Evolutionary conservation across 2,329 filamentous ascomycete genomes (phyloP), one percentile per base, ranked within the genome.

Genomic region (Trichoderma brevicompactum): DNA sequence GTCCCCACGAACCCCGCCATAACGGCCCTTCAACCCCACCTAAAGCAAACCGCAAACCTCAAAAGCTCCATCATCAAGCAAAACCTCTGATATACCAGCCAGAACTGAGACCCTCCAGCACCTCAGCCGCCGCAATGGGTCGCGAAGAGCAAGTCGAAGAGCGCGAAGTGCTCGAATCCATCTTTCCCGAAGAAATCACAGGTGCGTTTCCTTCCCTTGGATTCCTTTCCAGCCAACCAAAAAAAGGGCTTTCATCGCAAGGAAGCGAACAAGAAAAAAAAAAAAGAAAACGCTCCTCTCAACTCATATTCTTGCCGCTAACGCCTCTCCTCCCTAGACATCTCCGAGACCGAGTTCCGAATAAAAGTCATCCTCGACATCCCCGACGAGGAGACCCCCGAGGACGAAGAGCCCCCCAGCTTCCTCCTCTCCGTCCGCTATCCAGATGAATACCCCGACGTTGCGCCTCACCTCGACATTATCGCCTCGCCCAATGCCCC

Each of bases 111-210:
- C 23, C 15, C 7, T 13, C 23, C 38, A 60, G 15, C 48, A 52
- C 8, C 23, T 19, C 41, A 66, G 28, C 49, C 48, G 19, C 67
- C 66, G 58, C 56, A 64, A 89, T 90, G 87, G 87, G 87, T 56
- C 84, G 81, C 76, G 94, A 98, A 83, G 95, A 99, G 67, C 95
- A 99, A 78, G 81, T 89, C 70, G 95, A 99, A 81, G 95, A 99
- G 85, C 89, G 94, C 68, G 95, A 99, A 79, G 94, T 99, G 72
- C 92, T 99, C 76, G 92, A 96, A 75, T 97, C 94, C 67, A 99
- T 99, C 75, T 99, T 98, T 72, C 93, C 95, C 1, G 94, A 99
- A 67, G 95, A 99, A 81, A 97, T 99, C 72, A 94, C 89, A 85
- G 91, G 93, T 94, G 74, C 32, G 34, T 15, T 34, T 15, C 8